Conservation (phyloP, 495 filamentous ascomycete species). For the Staphylotrichum longicolle region DNA sequence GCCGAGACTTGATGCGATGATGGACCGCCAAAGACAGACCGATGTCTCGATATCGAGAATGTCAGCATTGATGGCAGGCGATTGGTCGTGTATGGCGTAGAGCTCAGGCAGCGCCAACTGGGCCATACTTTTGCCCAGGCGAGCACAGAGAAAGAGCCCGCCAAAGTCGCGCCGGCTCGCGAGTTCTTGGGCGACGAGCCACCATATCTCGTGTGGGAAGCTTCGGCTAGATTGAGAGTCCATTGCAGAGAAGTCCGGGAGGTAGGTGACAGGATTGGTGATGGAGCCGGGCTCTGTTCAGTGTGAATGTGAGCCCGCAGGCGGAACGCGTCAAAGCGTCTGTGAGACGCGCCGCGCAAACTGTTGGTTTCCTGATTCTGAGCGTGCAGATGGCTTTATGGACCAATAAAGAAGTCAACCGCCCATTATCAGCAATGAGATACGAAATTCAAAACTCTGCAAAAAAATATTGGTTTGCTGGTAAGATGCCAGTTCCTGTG, state of each 20-base stretch:
- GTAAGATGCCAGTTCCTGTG: too few species aligned
- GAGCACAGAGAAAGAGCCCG: conserved; percentile 56
- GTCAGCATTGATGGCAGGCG: conserved; percentile 21
- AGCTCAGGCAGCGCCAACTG: conserved; percentile 58
- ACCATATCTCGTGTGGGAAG: conserved; percentile 60
- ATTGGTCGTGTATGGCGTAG: conserved; percentile 51
- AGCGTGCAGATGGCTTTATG: too few species aligned
- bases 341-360: too few species aligned
- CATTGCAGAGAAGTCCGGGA: background rate
- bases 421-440: too few species aligned
- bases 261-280: background rate
- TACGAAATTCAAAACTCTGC: too few species aligned
- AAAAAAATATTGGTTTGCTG: too few species aligned
- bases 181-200: conserved; percentile 58
- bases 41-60: conserved; percentile 42
- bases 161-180: conserved; percentile 51
- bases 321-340: too few species aligned
- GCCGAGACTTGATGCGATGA: conserved; percentile 63
- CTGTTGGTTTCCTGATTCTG: too few species aligned
- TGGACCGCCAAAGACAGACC: conserved; percentile 65
- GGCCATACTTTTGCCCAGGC: conserved; percentile 51
- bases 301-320: too few species aligned
- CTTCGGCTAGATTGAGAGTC: background rate
- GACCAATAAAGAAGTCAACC: too few species aligned
- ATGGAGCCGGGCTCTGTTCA: background rate